Percentiles rank a stretch among this genome's conserved stretches.
Evolutionary conservation across 1,284 basidiomycete species (phyloP).

Genomic region (Omphalotus olearius): DNA sequence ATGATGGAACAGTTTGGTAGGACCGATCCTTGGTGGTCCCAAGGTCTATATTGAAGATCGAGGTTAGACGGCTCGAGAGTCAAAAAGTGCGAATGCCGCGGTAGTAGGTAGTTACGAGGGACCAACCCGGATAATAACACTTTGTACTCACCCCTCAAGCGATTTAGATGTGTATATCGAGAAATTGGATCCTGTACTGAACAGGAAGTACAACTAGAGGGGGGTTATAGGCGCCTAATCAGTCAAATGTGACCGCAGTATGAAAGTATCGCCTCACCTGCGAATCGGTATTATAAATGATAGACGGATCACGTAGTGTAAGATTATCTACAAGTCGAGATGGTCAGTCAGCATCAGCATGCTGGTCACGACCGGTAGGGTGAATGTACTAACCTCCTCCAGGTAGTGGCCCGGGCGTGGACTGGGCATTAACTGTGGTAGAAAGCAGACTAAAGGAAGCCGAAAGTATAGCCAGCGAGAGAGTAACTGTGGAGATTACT

Average conservation of each 20-base stretch:
- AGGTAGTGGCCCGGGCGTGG: too few species aligned
- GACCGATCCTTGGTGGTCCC: conserved; percentile 10
- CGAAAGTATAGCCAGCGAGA: too few species aligned
- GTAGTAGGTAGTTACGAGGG: too few species aligned
- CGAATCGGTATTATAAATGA: conserved; percentile 9
- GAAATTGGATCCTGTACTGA: conserved; percentile 6
- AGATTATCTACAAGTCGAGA: conserved; percentile 1
- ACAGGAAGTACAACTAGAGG: conserved; percentile 15
- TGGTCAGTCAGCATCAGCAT: too few species aligned
- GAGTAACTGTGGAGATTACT: too few species aligned
- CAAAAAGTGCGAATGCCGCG: too few species aligned
- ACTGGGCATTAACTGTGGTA: too few species aligned
- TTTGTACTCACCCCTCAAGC: conserved; percentile 7
- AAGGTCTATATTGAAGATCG: conserved; percentile 7
- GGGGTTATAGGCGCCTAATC: not conserved
- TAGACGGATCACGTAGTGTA: conserved; percentile 14
- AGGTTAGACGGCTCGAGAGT: too few species aligned
- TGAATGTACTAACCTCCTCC: too few species aligned
- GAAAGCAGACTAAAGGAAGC: too few species aligned
- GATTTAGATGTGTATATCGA: conserved; percentile 8
- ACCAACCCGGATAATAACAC: too few species aligned
- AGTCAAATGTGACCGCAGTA: not conserved
- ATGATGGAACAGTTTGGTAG: conserved; percentile 12
- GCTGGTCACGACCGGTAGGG: too few species aligned
- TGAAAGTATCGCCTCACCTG: not conserved